Evolutionary conservation across 768 basidiomycete genomes (phyloP).

Genomic region (Tephrocybe sp.): DNA sequence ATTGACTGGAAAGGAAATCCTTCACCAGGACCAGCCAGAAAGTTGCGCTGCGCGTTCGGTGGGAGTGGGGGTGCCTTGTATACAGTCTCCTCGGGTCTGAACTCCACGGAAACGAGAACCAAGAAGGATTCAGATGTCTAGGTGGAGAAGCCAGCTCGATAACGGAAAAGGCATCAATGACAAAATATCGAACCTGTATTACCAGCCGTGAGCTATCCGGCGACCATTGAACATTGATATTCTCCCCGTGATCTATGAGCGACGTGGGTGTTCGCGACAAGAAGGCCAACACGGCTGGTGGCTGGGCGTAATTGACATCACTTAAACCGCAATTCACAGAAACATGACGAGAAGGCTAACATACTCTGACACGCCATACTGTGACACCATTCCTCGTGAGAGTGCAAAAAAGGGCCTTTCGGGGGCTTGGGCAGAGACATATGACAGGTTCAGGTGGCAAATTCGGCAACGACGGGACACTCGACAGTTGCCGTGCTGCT

Average conservation of each 20-base stretch:
- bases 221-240: constrained; percentile 73
- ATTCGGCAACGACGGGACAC: constrained; percentile 66
- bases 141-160: neutral
- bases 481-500: constrained; percentile 70
- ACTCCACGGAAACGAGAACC: constrained; percentile 67
- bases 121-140: constrained; percentile 83
- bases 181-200: constrained; percentile 58
- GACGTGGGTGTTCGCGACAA: constrained; percentile 77
- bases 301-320: constrained; percentile 37
- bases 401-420: constrained; percentile 76
- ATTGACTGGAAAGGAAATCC: constrained; percentile 67
- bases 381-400: constrained; percentile 70
- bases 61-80: constrained; percentile 55
- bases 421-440: constrained; percentile 58
- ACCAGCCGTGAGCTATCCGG: constrained; percentile 78
- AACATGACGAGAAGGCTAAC: constrained; percentile 23
- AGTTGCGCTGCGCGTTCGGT: constrained; percentile 58
- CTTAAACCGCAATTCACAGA: neutral
- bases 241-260: constrained; percentile 81
- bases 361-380: constrained; percentile 80
- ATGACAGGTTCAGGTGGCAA: constrained; percentile 56
- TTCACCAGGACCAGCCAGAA: constrained; percentile 81
- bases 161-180: neutral
- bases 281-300: constrained; percentile 67
- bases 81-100: constrained; percentile 49